Base-by-base conservation (phyloP, 2,329 filamentous ascomycete species). In the Triangularia setosa region DNA sequence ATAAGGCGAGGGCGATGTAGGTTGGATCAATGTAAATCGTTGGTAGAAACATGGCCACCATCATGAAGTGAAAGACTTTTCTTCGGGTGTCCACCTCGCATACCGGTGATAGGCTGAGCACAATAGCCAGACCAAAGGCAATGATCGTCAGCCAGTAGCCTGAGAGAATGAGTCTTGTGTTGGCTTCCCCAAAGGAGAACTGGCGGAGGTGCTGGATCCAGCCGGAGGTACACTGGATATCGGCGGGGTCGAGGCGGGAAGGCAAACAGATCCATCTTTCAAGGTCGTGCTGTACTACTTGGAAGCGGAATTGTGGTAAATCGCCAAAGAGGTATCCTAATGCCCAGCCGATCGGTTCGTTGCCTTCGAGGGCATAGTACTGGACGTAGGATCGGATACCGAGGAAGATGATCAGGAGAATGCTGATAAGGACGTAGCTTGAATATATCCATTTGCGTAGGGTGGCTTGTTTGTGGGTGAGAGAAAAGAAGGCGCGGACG, bases 31-130 rank as follows among this genome's bases (percentile, higher is more conserved):
- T 79, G 74, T 88, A 97, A 1, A 90, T 91, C 1, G 91, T 87
- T 0, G 95, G 93, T 1, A 98, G 83, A 63, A 99, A 89, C 92
- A 99, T 97, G 63, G 88, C 87, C 7, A 98, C 94, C 90, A 98
- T 98, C 84, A 94, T 97, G 70, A 96, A 96, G 76, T 99, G 95
- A 75, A 99, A 99, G 24, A 98, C 91, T 77, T 99, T 99, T 59
- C 95, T 88, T 58, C 95, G 87, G 1, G 95, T 99, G 77, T 99
- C 95, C 56, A 99, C 94, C 77, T 97, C 93, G 69, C 91, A 93
- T 58, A 91, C 81, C 2, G 87, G 81, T 48, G 90, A 91, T 40
- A 96, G 84, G 52, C 83, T 86, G 60, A 95, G 86, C 7, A 97
- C 91, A 3, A 91, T 81, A 9, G 87, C 78, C 35, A 98, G 82